A percentile compares a stretch with the other conserved stretches of the same genome.
Evolutionary conservation across 2,329 filamentous ascomycete genomes (phyloP).

Genomic region (Colletotrichum filicis): DNA sequence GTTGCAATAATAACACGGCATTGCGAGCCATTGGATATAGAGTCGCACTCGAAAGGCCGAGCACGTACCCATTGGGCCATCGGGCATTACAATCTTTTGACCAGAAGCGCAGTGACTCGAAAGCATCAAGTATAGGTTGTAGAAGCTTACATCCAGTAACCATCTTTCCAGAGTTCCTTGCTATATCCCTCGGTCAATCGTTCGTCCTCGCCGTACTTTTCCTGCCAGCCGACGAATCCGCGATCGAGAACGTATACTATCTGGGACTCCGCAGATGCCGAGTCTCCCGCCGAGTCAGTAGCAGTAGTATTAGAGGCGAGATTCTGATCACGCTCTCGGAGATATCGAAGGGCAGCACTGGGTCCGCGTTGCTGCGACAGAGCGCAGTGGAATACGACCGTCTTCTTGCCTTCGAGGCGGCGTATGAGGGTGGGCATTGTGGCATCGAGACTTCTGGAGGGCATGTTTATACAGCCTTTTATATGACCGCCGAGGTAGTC

Average conservation of each 20-base stretch:
- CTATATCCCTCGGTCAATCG: constrained; percentile 85
- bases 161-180: constrained; percentile 84
- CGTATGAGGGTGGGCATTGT: constrained; percentile 86
- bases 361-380: constrained; percentile 92
- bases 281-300: constrained; percentile 7
- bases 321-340: constrained; percentile 73
- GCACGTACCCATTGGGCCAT: neutral
- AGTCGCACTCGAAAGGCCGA: neutral
- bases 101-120: too few species aligned
- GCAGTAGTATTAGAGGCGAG: constrained; percentile 38
- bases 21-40: neutral
- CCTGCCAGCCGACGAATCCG: constrained; percentile 92
- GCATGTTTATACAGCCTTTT: constrained; percentile 78
- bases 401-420: constrained; percentile 79
- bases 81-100: neutral
- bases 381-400: constrained; percentile 94
- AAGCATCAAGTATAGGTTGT: neutral
- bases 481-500: constrained; percentile 96
- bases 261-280: constrained; percentile 59
- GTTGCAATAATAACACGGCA: neutral
- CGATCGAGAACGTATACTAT: constrained; percentile 83
- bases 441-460: constrained; percentile 77
- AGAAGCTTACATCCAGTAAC: constrained; percentile 49
- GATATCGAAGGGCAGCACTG: constrained; percentile 82
- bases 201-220: constrained; percentile 81